Conservation (phyloP, 768 basidiomycete genomes). For the Suillus clintonianus region DNA sequence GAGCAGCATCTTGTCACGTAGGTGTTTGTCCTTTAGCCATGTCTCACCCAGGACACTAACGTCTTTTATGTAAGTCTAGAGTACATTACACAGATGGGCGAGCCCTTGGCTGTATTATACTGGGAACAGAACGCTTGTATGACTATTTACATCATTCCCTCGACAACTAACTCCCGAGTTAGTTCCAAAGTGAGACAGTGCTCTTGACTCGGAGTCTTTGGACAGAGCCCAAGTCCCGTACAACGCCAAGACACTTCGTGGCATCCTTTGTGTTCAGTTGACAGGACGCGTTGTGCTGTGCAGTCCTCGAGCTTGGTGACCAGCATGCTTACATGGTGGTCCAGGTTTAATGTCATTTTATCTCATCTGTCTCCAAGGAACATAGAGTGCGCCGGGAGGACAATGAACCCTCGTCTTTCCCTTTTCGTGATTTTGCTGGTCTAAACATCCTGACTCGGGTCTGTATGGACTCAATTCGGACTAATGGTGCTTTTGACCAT, state of each 20-base stretch:
- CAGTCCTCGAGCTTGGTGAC: not conserved
- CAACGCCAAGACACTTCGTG: not conserved
- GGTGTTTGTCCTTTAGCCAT: not conserved
- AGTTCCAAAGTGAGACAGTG: not conserved
- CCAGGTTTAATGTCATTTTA: not conserved
- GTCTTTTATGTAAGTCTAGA: not conserved
- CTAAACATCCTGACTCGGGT: not conserved
- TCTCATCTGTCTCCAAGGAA: not conserved
- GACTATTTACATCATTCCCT: not conserved
- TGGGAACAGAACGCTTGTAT: not conserved
- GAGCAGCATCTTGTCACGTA: not conserved
- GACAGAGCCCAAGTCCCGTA: not conserved
- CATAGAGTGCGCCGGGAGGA: not conserved
- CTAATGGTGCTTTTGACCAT: not conserved
- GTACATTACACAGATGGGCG: too few relatives aligned
- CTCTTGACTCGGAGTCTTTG: not conserved
- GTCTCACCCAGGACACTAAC: not conserved
- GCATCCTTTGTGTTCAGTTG: not conserved
- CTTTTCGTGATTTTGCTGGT: not conserved
- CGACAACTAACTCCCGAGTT: not conserved
- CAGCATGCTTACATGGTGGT: not conserved
- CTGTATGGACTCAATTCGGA: not conserved
- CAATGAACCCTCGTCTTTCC: not conserved
- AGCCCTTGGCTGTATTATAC: not conserved
- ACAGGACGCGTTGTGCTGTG: not conserved